Percentiles rank a stretch among this genome's conserved stretches.
phyloP scores from a whole-genome alignment of 2,329 filamentous ascomycete species.

The Emmonsia crescens region DNA sequence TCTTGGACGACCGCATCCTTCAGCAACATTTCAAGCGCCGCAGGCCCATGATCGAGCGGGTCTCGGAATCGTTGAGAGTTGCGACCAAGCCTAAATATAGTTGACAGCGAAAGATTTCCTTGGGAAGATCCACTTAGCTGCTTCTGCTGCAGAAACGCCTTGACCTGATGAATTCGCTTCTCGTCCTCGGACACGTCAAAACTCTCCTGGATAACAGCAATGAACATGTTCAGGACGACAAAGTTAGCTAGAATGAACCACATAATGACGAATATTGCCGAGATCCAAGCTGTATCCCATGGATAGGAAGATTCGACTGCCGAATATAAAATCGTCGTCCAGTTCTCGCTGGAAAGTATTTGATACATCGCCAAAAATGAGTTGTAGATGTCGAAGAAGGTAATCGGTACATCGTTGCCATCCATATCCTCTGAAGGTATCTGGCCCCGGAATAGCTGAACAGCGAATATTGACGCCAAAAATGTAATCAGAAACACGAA shows the following conservation, averaged over 20 bases:
- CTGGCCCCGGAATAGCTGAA: slow-evolving; percentile 83
- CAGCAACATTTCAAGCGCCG: slow-evolving; percentile 88
- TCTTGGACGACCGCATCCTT: slow-evolving; percentile 93
- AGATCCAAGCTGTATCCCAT: slow-evolving; percentile 78
- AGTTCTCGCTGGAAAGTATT: slow-evolving; percentile 89
- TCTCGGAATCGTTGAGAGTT: slow-evolving; percentile 57
- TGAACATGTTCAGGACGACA: slow-evolving; percentile 98
- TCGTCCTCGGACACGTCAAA: slow-evolving; percentile 98
- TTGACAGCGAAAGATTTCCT: slow-evolving; percentile 66
- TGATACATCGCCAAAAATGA: slow-evolving; percentile 98
- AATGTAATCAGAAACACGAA: slow-evolving; percentile 97
- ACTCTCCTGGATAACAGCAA: slow-evolving; percentile 99
- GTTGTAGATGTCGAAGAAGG: slow-evolving; percentile 87
- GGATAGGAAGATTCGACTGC: slow-evolving; percentile 58
- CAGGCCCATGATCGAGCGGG: slow-evolving; percentile 81
- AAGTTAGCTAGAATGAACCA: slow-evolving; percentile 97
- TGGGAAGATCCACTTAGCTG: slow-evolving; percentile 59
- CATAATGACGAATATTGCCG: slow-evolving; percentile 76
- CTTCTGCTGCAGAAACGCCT: slow-evolving; percentile 83
- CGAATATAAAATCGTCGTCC: slow-evolving; percentile 79
- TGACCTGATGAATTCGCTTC: slow-evolving; percentile 92
- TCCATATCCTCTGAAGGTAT: slow-evolving; percentile 53
- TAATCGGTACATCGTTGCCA: slow-evolving; percentile 56
- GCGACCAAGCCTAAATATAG: slow-evolving; percentile 54
- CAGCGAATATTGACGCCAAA: slow-evolving; percentile 82